phyloP scores from a whole-genome alignment of 371 early-diverging fungal genomes.

The Smittium mucronatum region DNA sequence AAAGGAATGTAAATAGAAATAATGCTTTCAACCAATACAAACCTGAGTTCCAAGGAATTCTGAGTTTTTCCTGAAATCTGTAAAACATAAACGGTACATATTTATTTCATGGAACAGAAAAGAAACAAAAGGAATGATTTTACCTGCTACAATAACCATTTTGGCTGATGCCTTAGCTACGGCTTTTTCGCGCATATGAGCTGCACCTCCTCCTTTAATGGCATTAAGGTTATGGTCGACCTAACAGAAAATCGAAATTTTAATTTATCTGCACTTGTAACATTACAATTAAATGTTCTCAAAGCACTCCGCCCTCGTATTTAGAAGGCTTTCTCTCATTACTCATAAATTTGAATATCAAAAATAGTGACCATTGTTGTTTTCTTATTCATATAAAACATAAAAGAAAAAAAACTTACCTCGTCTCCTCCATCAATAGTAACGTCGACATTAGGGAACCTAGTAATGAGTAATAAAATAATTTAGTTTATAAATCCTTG shows the following conservation, averaged over 20 bases:
- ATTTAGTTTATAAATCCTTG: too few species aligned
- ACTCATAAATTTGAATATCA: too few species aligned
- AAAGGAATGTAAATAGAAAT: neutral
- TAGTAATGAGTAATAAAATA: conserved; percentile 17
- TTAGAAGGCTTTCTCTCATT: too few species aligned
- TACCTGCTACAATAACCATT: conserved; percentile 66
- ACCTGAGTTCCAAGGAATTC: conserved; percentile 56
- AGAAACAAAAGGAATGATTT: too few species aligned
- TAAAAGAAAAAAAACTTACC: conserved; percentile 34
- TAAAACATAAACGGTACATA: neutral
- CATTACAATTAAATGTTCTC: too few species aligned
- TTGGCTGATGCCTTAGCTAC: conserved; percentile 70
- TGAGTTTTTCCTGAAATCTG: conserved; percentile 71
- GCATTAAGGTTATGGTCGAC: conserved; percentile 62
- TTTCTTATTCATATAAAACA: too few species aligned
- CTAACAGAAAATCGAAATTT: too few species aligned
- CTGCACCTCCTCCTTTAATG: conserved; percentile 91
- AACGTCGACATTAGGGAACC: conserved; percentile 57
- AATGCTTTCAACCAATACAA: neutral
- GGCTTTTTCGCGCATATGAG: conserved; percentile 83
- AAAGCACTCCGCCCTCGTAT: too few species aligned
- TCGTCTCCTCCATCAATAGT: conserved; percentile 92
- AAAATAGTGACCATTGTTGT: too few species aligned
- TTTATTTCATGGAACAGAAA: too few species aligned
- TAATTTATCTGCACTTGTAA: too few species aligned